Conservation (phyloP, 179 eudicot genomes). For the Sideroxylon spinosum region DNA sequence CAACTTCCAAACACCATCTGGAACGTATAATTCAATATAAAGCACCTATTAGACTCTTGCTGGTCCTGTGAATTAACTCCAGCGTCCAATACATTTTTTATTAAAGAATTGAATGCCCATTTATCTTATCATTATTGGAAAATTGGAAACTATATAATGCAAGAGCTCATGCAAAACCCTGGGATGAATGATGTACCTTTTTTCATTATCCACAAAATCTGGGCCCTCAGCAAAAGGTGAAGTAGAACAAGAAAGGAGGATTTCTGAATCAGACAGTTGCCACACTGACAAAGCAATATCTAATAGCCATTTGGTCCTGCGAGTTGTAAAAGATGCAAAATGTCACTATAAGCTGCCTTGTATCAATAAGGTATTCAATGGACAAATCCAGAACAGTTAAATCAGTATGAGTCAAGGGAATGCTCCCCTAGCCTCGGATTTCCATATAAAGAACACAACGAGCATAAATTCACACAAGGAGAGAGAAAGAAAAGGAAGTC, state of each 20-base stretch:
- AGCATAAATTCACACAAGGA: background rate
- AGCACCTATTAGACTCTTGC: background rate
- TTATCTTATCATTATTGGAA: background rate
- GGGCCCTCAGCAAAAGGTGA: slow-evolving; percentile 94
- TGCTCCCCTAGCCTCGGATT: too few species aligned
- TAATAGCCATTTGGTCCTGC: slow-evolving; percentile 44
- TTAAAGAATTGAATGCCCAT: background rate
- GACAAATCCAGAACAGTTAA: background rate
- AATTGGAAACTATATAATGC: background rate
- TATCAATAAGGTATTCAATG: background rate
- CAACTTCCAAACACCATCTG: background rate
- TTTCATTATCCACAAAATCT: slow-evolving; percentile 63
- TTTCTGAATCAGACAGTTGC: slow-evolving; percentile 56
- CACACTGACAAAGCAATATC: slow-evolving; percentile 35
- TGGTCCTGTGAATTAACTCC: background rate
- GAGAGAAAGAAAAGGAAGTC: background rate
- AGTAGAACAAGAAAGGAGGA: slow-evolving; percentile 62
- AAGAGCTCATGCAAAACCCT: background rate
- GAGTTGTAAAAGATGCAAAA: background rate
- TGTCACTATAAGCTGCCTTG: background rate
- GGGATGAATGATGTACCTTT: slow-evolving; percentile 45
- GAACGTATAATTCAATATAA: background rate
- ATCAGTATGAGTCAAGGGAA: background rate
- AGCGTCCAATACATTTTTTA: background rate
- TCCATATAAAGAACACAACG: too few species aligned